phyloP scores from a whole-genome alignment of 108 stramenopile genomes.

The Pseudonitzschia multistriata region DNA sequence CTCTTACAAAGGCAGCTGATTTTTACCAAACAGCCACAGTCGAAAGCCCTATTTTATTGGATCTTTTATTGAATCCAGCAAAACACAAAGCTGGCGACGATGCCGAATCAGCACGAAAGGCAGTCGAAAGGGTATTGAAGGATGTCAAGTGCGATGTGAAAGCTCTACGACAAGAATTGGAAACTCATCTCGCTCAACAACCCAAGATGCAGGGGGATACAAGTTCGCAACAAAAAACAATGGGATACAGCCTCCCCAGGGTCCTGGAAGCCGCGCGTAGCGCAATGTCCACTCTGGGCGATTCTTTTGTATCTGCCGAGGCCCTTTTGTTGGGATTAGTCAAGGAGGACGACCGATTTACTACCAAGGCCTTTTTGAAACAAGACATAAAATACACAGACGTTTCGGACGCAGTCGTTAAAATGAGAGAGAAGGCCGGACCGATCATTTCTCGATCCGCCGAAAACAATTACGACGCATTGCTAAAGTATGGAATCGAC shows the following conservation, averaged over 20 bases:
- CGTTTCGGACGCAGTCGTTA: conserved; percentile 50
- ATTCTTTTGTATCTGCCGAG: conserved; percentile 83
- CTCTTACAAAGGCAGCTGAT: conserved; percentile 67
- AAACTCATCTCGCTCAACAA: conserved; percentile 55
- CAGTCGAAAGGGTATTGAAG: conserved; percentile 57
- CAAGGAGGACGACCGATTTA: conserved; percentile 66
- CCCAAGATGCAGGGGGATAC: conserved; percentile 46
- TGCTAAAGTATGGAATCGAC: conserved; percentile 94
- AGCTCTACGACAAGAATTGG: conserved; percentile 50
- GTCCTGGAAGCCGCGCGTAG: conserved; percentile 61
- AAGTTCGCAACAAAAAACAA: conserved; percentile 53
- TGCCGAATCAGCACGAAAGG: conserved; percentile 62
- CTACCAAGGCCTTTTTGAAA: conserved; percentile 48
- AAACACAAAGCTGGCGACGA: conserved; percentile 69
- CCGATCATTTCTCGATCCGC: conserved; percentile 63
- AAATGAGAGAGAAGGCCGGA: conserved; percentile 59
- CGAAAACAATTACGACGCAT: conserved; percentile 93
- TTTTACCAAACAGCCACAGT: conserved; percentile 58
- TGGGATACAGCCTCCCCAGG: conserved; percentile 64
- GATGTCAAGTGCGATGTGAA: conserved; percentile 60
- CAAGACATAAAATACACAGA: conserved; percentile 58
- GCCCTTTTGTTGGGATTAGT: conserved; percentile 61
- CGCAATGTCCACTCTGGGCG: conserved; percentile 54
- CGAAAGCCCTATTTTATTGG: conserved; percentile 70
- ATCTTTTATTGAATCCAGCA: conserved; percentile 73